Percentiles rank a stretch among this genome's conserved stretches.
Conservation (phyloP, 2,329 filamentous ascomycete genomes). For the Fusarium sp. region DNA sequence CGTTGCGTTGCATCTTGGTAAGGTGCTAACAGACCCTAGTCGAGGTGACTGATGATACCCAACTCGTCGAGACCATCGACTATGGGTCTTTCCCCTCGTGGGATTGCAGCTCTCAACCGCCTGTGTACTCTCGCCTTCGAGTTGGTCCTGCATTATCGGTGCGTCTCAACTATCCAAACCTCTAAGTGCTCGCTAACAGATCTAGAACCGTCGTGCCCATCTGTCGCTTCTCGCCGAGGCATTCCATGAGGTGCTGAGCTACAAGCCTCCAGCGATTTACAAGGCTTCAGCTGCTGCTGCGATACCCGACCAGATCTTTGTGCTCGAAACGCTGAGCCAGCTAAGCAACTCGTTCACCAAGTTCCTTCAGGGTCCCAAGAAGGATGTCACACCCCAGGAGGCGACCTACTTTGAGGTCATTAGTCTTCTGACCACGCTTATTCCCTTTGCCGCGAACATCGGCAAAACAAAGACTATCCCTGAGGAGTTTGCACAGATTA, state of each 20-base stretch:
- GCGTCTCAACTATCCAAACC: slow-evolving; percentile 31
- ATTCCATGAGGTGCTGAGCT: slow-evolving; percentile 63
- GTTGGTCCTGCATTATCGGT: slow-evolving; percentile 66
- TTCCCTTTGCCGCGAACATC: slow-evolving; percentile 46
- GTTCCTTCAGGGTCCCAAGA: slow-evolving; percentile 49
- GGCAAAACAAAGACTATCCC: slow-evolving; percentile 38
- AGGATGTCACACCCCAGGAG: slow-evolving; percentile 57
- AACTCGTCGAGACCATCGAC: slow-evolving; percentile 61
- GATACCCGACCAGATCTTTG: slow-evolving; percentile 58
- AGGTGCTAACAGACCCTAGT: slow-evolving; percentile 48
- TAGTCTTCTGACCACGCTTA: slow-evolving; percentile 54
- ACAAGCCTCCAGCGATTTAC: slow-evolving; percentile 63
- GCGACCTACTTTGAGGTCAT: slow-evolving; percentile 58
- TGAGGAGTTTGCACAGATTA: slow-evolving; percentile 44
- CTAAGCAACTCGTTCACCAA: slow-evolving; percentile 57
- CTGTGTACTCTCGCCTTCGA: slow-evolving; percentile 59
- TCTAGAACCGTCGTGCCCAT: slow-evolving; percentile 62
- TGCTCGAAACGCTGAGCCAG: slow-evolving; percentile 56
- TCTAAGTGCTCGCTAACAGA: slow-evolving; percentile 16
- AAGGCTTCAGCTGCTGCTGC: slow-evolving; percentile 58
- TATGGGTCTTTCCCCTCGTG: slow-evolving; percentile 65
- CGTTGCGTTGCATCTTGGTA: not conserved
- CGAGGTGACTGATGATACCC: slow-evolving; percentile 54
- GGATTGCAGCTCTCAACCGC: slow-evolving; percentile 51
- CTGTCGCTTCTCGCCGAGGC: slow-evolving; percentile 62